Base-by-base conservation (phyloP, 768 basidiomycete genomes). In the Mycena belliarum region DNA sequence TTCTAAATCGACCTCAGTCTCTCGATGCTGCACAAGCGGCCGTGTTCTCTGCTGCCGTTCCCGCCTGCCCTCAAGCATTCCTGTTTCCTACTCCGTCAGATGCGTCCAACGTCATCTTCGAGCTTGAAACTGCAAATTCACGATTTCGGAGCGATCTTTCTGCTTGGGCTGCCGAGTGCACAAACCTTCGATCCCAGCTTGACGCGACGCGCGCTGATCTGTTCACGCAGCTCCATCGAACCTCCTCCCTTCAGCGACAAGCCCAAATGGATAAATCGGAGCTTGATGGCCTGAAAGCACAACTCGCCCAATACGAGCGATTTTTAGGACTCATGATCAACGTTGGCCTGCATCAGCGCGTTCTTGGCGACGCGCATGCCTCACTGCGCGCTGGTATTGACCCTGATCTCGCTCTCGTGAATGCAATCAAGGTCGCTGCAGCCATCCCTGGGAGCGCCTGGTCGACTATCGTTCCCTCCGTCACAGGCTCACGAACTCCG, bases 401-500 rank as follows among this genome's bases (percentile, higher is more conserved):
- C 37, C 63, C 77, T 2, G 80, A 82, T 33, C 69, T 76, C 18
- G 74, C 78, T 3, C 66, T 83, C 14, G 70, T 80, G 21, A 65
- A 75, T 18, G 75, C 79, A 2, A 79, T 83, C 58, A 73, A 72
- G 60, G 70, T 73, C 33, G 79, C 81, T 6, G 73, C 76, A 18
- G 66, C 73, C 18, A 70, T 72, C 24, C 66, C 69, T 23, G 68
- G 60, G 24, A 72, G 76, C 33, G 67, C 76, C 20, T 79, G 82
- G 76, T 73, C 79, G 10, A 76, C 66, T 40, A 73, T 81, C 49
- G 69, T 76, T 11, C 70, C 61, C 23, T 63, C 66, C 37, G 54
- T 60, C 37, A 64, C 67, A 46, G 65, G 68, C 33, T 63, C 73
- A 25, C 73, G 76, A 37, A 75, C 73, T 37, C 66, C 73, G 24